Evolutionary conservation across 441 rosid genomes (phyloP).

Genomic region (Populus hybrid): DNA sequence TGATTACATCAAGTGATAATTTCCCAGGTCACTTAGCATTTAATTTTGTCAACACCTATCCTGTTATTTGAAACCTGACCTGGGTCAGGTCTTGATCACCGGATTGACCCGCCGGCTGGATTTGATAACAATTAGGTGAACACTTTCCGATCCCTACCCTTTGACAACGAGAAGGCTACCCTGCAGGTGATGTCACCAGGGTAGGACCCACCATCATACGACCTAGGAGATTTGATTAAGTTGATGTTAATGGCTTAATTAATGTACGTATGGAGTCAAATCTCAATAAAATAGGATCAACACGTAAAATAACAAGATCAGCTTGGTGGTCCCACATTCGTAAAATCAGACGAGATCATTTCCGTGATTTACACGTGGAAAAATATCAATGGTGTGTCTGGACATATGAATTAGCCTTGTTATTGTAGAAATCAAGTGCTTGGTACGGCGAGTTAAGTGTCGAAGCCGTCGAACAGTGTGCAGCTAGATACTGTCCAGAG

Average conservation of each 20-base stretch:
- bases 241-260: neutral
- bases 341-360: neutral
- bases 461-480: constrained; percentile 46
- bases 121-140: neutral
- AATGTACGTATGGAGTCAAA: neutral
- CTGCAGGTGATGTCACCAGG: neutral
- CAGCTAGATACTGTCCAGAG: neutral
- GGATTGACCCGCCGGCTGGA: neutral
- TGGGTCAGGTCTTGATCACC: neutral
- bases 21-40: no score
- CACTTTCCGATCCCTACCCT: neutral
- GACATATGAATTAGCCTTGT: neutral
- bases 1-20: neutral
- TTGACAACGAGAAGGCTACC: neutral
- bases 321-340: neutral
- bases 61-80: neutral
- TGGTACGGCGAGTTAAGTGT: constrained; percentile 34
- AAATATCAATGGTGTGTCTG: neutral
- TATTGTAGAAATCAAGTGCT: neutral
- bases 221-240: neutral
- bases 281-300: neutral
- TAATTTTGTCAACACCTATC: neutral
- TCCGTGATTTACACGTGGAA: neutral
- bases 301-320: neutral
- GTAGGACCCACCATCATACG: neutral